Percentiles rank a stretch among this genome's conserved stretches.
phyloP scores from a whole-genome alignment of 352 stramenopile species.

The Aphanomyces stellatus region DNA sequence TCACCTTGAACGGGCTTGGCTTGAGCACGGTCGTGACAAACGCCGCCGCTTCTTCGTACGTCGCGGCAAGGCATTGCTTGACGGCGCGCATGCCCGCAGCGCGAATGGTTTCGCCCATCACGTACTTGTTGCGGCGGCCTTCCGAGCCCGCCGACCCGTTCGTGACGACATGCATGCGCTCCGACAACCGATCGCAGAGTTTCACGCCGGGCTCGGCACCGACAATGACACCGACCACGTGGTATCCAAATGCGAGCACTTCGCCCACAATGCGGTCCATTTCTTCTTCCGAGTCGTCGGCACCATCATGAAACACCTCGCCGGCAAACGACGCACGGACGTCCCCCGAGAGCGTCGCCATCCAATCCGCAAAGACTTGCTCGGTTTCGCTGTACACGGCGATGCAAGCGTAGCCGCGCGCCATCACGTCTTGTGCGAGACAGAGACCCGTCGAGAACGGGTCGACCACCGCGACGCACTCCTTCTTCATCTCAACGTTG shows the following conservation, averaged over 20 bases:
- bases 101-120: conserved; percentile 27
- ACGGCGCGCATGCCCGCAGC: conserved; percentile 28
- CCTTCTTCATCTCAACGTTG: conserved; percentile 22
- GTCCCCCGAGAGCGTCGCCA: conserved; percentile 1
- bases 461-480: conserved; percentile 60
- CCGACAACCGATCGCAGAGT: conserved; percentile 48
- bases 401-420: conserved; percentile 41
- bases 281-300: conserved; percentile 4
- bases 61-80: conserved; percentile 18
- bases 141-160: conserved; percentile 38
- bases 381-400: conserved; percentile 19
- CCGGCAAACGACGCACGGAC: conserved; percentile 6
- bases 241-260: conserved; percentile 17
- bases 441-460: conserved; percentile 76
- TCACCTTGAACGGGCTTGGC: conserved; percentile 20
- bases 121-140: conserved; percentile 39
- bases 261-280: background rate
- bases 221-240: conserved; percentile 41
- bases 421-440: conserved; percentile 53
- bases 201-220: conserved; percentile 68
- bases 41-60: conserved; percentile 22
- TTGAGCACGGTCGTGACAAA: conserved; percentile 29
- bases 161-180: conserved; percentile 39
- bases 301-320: conserved; percentile 10
- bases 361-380: conserved; percentile 2